phyloP scores from a whole-genome alignment of 495 filamentous ascomycete species.

The Geopyxis carbonaria region DNA sequence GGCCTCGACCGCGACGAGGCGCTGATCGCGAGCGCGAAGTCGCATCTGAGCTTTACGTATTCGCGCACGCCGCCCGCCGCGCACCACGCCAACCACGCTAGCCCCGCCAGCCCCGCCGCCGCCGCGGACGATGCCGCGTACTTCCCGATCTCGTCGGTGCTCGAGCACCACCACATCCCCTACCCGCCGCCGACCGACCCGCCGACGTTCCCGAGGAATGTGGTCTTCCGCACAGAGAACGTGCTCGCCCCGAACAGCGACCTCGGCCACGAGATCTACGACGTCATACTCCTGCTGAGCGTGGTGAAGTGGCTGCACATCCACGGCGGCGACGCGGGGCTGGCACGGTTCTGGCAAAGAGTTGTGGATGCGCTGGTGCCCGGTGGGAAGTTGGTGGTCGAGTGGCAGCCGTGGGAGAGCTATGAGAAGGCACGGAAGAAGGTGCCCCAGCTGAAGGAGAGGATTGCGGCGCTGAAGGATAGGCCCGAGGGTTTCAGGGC shows the following conservation, averaged over 20 bases:
- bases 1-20: conserved; percentile 27
- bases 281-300: conserved; percentile 28
- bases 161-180: conserved; percentile 23
- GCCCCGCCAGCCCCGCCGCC: too few species aligned
- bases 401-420: conserved; percentile 28
- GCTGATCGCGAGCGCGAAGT: conserved; percentile 24
- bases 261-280: conserved; percentile 22
- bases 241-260: conserved; percentile 14
- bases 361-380: conserved; percentile 19
- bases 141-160: conserved; percentile 28
- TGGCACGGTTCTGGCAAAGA: conserved; percentile 15
- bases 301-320: conserved; percentile 32
- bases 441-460: conserved; percentile 11
- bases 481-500: conserved; percentile 16
- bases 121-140: conserved; percentile 15
- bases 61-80: conserved; percentile 15
- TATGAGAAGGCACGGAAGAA: conserved; percentile 27
- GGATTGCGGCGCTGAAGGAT: conserved; percentile 9
- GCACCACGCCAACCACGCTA: too few species aligned
- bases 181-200: conserved; percentile 6
- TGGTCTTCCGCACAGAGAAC: conserved; percentile 24
- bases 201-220: conserved; percentile 14
- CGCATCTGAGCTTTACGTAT: conserved; percentile 25
- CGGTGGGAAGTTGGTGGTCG: conserved; percentile 27
- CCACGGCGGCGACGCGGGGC: conserved; percentile 21